Evolutionary conservation across 345 rosid species (phyloP).

Genomic region (Citrus inodora): DNA sequence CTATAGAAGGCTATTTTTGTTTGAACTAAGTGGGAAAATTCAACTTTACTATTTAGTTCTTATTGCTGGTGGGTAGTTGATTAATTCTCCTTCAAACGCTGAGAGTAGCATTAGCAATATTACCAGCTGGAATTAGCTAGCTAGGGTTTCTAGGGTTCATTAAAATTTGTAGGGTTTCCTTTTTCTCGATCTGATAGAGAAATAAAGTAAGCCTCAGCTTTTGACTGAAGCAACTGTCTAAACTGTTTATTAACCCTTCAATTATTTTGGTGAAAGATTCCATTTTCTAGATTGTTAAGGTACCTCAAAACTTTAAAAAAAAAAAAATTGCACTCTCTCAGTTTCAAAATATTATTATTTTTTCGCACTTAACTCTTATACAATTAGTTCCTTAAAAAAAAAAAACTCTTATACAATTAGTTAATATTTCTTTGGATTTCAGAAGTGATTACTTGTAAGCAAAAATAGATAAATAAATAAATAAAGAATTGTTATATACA

Average conservation of each 20-base stretch:
- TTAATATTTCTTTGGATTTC: no score
- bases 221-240: conserved; percentile 19
- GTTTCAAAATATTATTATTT: no score
- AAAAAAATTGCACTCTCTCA: not conserved
- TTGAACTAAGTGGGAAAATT: not conserved
- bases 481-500: no score
- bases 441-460: no score
- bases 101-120: not conserved
- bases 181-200: conserved; percentile 11
- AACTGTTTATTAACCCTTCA: conserved; percentile 12
- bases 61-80: not conserved
- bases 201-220: conserved; percentile 20
- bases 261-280: conserved; percentile 19
- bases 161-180: conserved; percentile 1
- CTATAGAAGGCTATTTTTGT: not conserved
- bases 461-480: no score
- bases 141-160: conserved; percentile 12
- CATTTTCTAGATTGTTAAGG: conserved; percentile 15
- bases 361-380: no score
- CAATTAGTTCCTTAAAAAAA: no score
- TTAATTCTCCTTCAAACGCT: not conserved
- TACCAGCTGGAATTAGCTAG: not conserved
- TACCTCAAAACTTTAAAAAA: not conserved
- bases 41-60: not conserved
- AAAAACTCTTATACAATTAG: no score